Evolutionary conservation across 2,329 filamentous ascomycete genomes (phyloP), one percentile per base, ranked within the genome.

Genomic region (Metarhizium humberi): DNA sequence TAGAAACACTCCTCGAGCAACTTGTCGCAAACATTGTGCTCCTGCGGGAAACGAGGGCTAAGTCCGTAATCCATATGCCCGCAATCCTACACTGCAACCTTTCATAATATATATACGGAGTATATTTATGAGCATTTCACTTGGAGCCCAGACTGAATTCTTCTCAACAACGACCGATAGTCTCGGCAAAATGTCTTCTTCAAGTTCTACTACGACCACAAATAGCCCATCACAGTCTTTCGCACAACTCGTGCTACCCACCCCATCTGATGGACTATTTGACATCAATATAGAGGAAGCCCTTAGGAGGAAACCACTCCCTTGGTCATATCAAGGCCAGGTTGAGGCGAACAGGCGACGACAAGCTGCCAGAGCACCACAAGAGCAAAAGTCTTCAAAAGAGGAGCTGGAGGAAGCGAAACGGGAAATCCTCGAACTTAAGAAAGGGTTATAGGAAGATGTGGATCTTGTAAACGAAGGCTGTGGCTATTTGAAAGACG

Each of bases 361-460:
- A 50, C 50, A 57, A 16, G 40, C 56, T 16, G 54, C 48, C 18
- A 60, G 52, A 29, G 62, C 61, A 13, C 56, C 68, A 18, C 59
- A 66, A 42, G 63, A n/a, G 68, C 56, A 64, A 68, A 49, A 71
- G 72, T 49, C 64, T 67, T 56, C 67, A 70, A 43, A 66, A 66
- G 16, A 66, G 56, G 71, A 74, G 49, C 69, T 80, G 43, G 75
- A 77, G 53, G 70, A 71, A 40, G 71, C 71, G 32, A 82, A 81
- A 71, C 67, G 64, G 57, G 70, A 77, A 38, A 67, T 81, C 16
- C 70, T 76, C 16, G 69, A 69, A 50, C 69, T 69, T 36, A 69
- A 70, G 54, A 64, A 62, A 30, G 58, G 64, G 45, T 56, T 57
- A 5, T 6, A 25, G 25, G 46, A 13, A 25, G 6, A 49, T 14